Evolutionary conservation across 768 basidiomycete genomes (phyloP).

Genomic region (Amanita thiersii): DNA sequence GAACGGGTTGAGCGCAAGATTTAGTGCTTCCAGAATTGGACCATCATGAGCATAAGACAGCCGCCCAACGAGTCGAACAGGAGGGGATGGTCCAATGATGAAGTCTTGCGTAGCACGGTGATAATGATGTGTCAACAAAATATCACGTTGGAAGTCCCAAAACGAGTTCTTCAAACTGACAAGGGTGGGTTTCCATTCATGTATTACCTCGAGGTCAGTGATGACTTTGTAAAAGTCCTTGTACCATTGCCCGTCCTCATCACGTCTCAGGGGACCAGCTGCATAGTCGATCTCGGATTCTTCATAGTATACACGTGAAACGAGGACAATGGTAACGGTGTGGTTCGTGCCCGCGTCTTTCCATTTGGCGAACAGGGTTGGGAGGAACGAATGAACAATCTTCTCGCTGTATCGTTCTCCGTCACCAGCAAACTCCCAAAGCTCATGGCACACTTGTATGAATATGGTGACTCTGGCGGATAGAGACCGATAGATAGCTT

Average conservation of each 20-base stretch:
- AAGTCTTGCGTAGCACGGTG: slow-evolving; percentile 56
- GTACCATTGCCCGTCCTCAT: slow-evolving; percentile 75
- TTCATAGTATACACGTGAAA: slow-evolving; percentile 89
- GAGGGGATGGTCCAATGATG: slow-evolving; percentile 37
- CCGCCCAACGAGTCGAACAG: slow-evolving; percentile 66
- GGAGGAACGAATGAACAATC: slow-evolving; percentile 95
- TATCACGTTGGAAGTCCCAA: slow-evolving; percentile 87
- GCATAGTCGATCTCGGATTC: slow-evolving; percentile 72
- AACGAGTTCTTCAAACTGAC: slow-evolving; percentile 84
- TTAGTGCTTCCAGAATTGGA: slow-evolving; percentile 91
- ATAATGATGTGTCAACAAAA: slow-evolving; percentile 83
- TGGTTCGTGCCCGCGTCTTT: slow-evolving; percentile 81
- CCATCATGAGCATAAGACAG: slow-evolving; percentile 89
- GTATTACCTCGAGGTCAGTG: slow-evolving; percentile 81
- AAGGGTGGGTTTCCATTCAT: slow-evolving; percentile 84
- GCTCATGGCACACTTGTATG: slow-evolving; percentile 92
- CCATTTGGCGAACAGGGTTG: slow-evolving; percentile 83
- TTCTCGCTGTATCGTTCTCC: slow-evolving; percentile 96
- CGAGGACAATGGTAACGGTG: slow-evolving; percentile 88
- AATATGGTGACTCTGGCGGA: slow-evolving; percentile 91
- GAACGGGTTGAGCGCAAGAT: slow-evolving; percentile 84
- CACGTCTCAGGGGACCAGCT: slow-evolving; percentile 68
- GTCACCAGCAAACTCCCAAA: slow-evolving; percentile 96
- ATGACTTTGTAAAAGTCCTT: slow-evolving; percentile 97
- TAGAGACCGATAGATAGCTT: slow-evolving; percentile 81